Evolutionary conservation across 805 yeast species (phyloP), one percentile per base, ranked within the genome.

Genomic region (Metschnikowia vanudenii): DNA sequence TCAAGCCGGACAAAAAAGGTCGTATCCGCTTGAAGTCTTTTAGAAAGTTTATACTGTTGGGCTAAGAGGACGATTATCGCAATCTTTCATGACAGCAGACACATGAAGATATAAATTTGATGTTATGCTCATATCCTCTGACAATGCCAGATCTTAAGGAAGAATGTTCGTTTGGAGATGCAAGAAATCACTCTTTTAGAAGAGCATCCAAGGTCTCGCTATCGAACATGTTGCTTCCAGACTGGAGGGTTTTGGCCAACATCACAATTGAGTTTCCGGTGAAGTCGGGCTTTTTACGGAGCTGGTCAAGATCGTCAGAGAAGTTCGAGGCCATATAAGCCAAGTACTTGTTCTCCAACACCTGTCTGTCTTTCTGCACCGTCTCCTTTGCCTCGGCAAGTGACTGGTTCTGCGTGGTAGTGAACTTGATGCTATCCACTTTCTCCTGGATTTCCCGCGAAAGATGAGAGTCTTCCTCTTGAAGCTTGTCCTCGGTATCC

Each of bases 241-340:
- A 76, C 57, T 81, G 83, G 43, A 82, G 68, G 7, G 80, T 69
- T 53, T 78, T 77, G 3, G 85, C 86, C 54, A 82, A 63, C 42
- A 79, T 55, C 11, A 76, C 75, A 46, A 84, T 68, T 22, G 87
- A 81, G 54, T 76, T 78, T 26, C 71, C 74, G 9, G 65, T 66
- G 56, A 85, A 85, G 60, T 84, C 89, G 9, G 82, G 84, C 30
- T 82, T 80, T 45, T 73, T 71, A 59, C 90, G 78, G 50, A 83
- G 65, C 44, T 70, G 69, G 55, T 80, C 82, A 32, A 83, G 68
- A 50, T 83, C 88, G 46, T 80, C 81, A 39, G 82, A 80, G 55
- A 82, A 85, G 32, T 71, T 75, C 14, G 68, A 64, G 39, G 86
- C 78, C 78, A 84, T 76, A 50, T 80, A 56, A 29, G 68, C 70